Base-by-base conservation (phyloP, 306 rosid species). In the Rosa chinensis region DNA sequence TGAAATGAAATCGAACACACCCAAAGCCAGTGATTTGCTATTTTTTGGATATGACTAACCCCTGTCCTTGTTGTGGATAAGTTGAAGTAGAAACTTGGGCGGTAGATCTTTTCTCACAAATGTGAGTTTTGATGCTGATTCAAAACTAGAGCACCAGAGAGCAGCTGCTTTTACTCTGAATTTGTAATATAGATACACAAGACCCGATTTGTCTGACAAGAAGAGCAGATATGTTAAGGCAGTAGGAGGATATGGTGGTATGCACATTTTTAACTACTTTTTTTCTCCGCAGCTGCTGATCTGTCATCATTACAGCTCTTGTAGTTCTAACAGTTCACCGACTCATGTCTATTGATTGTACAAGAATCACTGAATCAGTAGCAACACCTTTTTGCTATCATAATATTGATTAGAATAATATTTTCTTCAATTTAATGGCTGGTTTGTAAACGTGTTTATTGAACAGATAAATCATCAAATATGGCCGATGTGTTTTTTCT, bases 1-100 rank as follows among this genome's bases (percentile, higher is more conserved):
- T 3, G 64, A 58, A 58, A 58, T 35, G 21, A 58, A 58, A 23
- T 9, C 12, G 35, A 58, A 58, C 21, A 58, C 21, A 58, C 64
- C 35, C 14, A 82, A 77, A 74, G 53, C 48, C 56, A 85, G 20
- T 81, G 89, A 82, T 58, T 39, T 50, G 6, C 16, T 12, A 11
- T 37, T 18, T 47, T 55, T 55, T 55, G 21, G 61, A 55, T 74
- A 13, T 62, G 52, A 77, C 86, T 76, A 78, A 78, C 80, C 13
- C 13, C 47, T 55, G 32, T 58, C 61, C 59, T 72, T 52, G 55
- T 78, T 79, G 25, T 73, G 55, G 66, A 37, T 50, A 73, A 16
- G 68, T 21, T 40, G 28, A 32, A 23, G 59, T 20, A 20, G 14
- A 49, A 47, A 10, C 21, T 47, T 47, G 12, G 20, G 1, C 5